Base-by-base conservation (phyloP, 2,329 filamentous ascomycete genomes). In the Colletotrichum lini region DNA sequence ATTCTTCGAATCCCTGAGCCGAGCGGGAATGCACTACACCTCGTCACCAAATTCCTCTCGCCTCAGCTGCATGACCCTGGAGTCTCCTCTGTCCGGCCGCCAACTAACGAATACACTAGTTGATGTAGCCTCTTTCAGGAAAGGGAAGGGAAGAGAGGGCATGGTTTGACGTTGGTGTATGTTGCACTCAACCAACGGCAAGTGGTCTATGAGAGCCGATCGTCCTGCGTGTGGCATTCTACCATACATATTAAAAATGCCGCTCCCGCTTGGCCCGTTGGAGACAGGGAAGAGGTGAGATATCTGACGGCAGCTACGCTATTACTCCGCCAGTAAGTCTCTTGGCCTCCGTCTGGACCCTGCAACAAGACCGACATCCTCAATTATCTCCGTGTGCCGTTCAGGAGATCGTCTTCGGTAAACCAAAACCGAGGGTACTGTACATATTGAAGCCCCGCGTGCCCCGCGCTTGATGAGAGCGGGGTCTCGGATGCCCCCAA, bases 1-100 rank as follows among this genome's bases (percentile, higher is more conserved):
- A 40, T 72, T 49, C 54, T 49, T 59, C 18, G 52, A 72, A 72
- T 72, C 59, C 66, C 69, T 70, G 69, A 65, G 30, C 57, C 68
- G 57, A 71, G 64, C 68, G 57, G 68, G 62, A 71, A 62, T 63
- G 68, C 68, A 62, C 44, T 68, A 71, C 64, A 58, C 67, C 64
- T 71, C 68, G 57, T 71, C 64, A 71, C 64, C 26, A 58, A 44
- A 58, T 71, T 57, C 57, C 64, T 67, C 52, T 71, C 68, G 64
- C 45, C 10, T 58, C 58, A 71, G 58, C 53, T 52, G 68, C 68
- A 63, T 71, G 45, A 57, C 52, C 61, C 58, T 53, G 35, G 60
- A 23, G 53, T 67, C 38, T 45, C 63, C 49, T 61, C 56, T 49
- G 50, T 68, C 58, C 64, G 52, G 53, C 67, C 30, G 58, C 68